Conservation (phyloP, 352 stramenopile genomes). For the Stramenopiles sp. region DNA sequence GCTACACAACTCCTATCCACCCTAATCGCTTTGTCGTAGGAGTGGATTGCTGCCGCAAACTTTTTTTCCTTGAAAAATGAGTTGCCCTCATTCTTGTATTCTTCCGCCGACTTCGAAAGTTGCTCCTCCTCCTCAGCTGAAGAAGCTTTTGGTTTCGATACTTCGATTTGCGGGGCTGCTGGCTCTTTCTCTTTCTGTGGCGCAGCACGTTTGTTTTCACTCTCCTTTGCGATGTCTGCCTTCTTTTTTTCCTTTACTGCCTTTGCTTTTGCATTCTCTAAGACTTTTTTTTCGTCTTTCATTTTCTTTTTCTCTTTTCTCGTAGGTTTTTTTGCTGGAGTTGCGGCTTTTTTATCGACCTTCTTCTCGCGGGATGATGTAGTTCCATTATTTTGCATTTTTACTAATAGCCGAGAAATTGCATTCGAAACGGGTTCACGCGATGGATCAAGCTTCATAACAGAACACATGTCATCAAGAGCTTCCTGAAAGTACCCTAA, state of each 20-base stretch:
- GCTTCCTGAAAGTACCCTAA: neutral
- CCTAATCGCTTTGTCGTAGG: neutral
- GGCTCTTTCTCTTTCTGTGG: neutral
- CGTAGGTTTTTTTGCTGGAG: neutral
- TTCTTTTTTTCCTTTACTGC: neutral
- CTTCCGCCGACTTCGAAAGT: neutral
- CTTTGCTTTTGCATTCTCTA: neutral
- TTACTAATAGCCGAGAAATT: constrained; percentile 4
- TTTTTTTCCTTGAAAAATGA: neutral
- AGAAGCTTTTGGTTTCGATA: neutral
- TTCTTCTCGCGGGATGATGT: neutral
- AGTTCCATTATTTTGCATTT: neutral
- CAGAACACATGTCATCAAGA: constrained; percentile 4
- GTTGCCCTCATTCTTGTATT: constrained; percentile 1
- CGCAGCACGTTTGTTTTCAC: neutral
- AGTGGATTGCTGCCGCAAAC: neutral
- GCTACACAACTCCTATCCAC: neutral
- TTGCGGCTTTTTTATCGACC: neutral
- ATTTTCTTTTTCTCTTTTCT: neutral
- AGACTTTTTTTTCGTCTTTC: neutral
- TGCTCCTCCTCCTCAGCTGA: neutral
- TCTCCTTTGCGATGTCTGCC: neutral
- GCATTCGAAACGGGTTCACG: constrained; percentile 1
- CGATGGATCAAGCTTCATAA: constrained; percentile 10
- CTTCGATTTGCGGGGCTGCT: neutral